phyloP scores from a whole-genome alignment of 2,329 filamentous ascomycete genomes.

The Byssochlamys sp. region DNA sequence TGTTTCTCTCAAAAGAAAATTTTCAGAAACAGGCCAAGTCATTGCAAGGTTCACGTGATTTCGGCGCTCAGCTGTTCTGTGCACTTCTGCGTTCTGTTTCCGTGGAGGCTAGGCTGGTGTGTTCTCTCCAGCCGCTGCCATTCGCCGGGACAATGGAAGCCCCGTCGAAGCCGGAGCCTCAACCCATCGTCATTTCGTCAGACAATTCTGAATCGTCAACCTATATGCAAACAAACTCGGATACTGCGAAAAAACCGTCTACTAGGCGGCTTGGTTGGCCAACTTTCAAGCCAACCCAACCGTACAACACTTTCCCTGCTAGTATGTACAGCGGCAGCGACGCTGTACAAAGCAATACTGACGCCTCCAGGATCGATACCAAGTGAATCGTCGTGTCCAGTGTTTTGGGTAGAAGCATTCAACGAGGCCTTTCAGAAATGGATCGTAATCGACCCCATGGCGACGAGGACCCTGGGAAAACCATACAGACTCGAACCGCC shows the following conservation, averaged over 20 bases:
- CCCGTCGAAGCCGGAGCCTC: too few species aligned
- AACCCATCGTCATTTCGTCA: conserved; percentile 33
- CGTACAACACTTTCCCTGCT: too few species aligned
- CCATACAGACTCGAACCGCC: conserved; percentile 73
- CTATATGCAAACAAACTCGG: too few species aligned
- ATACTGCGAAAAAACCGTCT: too few species aligned
- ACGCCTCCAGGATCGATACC: too few species aligned
- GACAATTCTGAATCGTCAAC: too few species aligned
- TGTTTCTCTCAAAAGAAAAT: conserved; percentile 58
- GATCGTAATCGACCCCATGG: conserved; percentile 76
- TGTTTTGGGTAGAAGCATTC: conserved; percentile 92
- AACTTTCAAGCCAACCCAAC: conserved; percentile 17
- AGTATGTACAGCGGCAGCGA: too few species aligned
- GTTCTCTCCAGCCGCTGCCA: conserved; percentile 74
- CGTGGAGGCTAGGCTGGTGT: conserved; percentile 72
- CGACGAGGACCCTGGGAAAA: conserved; percentile 69
- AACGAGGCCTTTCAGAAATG: conserved; percentile 81
- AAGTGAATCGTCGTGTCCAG: conserved; percentile 62
- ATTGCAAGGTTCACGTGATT: conserved; percentile 72
- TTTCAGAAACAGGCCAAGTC: conserved; percentile 62
- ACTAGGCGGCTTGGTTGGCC: conserved; percentile 29
- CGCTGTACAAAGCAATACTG: too few species aligned
- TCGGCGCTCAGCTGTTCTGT: conserved; percentile 85
- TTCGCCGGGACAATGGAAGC: conserved; percentile 47
- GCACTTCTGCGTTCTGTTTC: conserved; percentile 73